Evolutionary conservation across 2,329 filamentous ascomycete species (phyloP), one percentile per base, ranked within the genome.

Genomic region (Colletotrichum brevisporum): DNA sequence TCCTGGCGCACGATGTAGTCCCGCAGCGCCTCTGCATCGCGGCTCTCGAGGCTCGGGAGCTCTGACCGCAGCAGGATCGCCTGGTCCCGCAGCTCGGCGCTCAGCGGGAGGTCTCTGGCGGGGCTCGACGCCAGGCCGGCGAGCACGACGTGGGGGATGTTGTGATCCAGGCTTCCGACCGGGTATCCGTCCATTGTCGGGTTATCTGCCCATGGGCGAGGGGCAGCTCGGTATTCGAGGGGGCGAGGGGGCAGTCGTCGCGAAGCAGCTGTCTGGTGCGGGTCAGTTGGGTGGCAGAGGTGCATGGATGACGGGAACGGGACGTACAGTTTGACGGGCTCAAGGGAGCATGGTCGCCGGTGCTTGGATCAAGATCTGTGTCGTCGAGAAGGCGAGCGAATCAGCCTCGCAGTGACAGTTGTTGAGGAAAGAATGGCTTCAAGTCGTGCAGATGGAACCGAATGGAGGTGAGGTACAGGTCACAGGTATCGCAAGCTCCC

Each of bases 121-220:
- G 82, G 52, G 68, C 74, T 73, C 77, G 77, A 76, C 81, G 78
- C 71, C 5, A 98, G 86, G 13, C 95, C 96, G 45, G 94, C 94
- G 41, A 97, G 88, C 54, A 97, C 84, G 70, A 98, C 83, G 66
- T 97, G 87, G 43, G 95, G 95, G 75, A 97, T 87, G 81, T 96
- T 97, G 82, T 96, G 94, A 78, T 91, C 89, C 79, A 97, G 85
- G 83, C 95, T 97, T 80, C 91, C 92, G 67, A 83, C 79, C 63
- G 93, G 92, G 81, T 94, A 95, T 75, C 88, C 92, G 80, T 96
- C 92, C 93, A 96, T 96, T 71, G 74, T 77, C 18, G 31, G 27
- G 58, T 26, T 47, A 45, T 54, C 6, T 56, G 31, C 26, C 63
- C 73, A 83, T 83, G 78, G 79, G 41, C 24, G 18, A 36, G 39